Percentiles rank a stretch among this genome's conserved stretches.
phyloP scores from a whole-genome alignment of 2,329 filamentous ascomycete species.

The Meredithiella fracta region DNA sequence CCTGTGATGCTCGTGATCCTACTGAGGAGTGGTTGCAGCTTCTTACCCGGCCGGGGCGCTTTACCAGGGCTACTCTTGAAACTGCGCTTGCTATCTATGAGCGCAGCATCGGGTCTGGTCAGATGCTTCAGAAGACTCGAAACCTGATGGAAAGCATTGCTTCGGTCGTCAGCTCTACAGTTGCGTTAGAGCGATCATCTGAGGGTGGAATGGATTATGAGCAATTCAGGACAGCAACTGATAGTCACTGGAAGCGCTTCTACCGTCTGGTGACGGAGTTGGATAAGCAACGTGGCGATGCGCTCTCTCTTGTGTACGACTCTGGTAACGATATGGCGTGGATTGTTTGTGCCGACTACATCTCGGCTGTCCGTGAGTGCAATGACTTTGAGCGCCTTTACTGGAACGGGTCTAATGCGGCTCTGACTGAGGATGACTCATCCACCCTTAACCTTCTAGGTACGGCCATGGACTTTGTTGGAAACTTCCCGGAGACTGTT shows the following conservation, averaged over 20 bases:
- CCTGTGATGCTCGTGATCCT: slow-evolving; percentile 49
- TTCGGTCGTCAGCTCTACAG: slow-evolving; percentile 51
- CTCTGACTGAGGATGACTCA: slow-evolving; percentile 34
- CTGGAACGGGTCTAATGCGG: slow-evolving; percentile 23
- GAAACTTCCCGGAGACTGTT: slow-evolving; percentile 53
- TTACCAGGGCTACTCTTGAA: slow-evolving; percentile 63
- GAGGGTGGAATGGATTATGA: slow-evolving; percentile 57
- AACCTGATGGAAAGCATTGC: slow-evolving; percentile 63
- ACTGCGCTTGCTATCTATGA: slow-evolving; percentile 72
- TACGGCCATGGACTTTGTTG: slow-evolving; percentile 53
- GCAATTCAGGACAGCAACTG: slow-evolving; percentile 54
- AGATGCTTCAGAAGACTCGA: slow-evolving; percentile 29
- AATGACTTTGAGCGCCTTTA: slow-evolving; percentile 59
- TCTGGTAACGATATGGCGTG: slow-evolving; percentile 55
- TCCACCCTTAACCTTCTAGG: slow-evolving; percentile 47
- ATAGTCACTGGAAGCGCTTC: slow-evolving; percentile 78
- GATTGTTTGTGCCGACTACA: slow-evolving; percentile 67
- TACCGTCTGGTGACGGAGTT: slow-evolving; percentile 74
- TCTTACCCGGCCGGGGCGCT: slow-evolving; percentile 69
- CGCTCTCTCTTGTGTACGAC: slow-evolving; percentile 63
- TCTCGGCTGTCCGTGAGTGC: slow-evolving; percentile 65
- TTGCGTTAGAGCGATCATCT: slow-evolving; percentile 43
- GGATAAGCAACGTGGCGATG: slow-evolving; percentile 71
- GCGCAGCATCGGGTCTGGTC: slow-evolving; percentile 35
- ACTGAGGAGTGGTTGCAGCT: slow-evolving; percentile 76